Base-by-base conservation (phyloP, 495 filamentous ascomycete genomes). In the Penicillium arizonense region DNA sequence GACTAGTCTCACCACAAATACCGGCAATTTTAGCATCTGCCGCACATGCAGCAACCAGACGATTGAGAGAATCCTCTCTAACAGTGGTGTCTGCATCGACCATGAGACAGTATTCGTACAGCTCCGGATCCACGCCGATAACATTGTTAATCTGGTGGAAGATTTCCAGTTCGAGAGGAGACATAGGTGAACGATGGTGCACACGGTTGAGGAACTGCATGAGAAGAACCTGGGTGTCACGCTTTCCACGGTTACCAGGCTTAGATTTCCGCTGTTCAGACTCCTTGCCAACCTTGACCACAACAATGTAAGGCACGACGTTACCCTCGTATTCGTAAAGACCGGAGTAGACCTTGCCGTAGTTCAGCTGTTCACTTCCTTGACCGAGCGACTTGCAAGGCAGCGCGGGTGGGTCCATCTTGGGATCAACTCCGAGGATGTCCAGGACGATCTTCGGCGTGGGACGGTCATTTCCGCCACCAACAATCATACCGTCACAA, bases 61-160 rank as follows among this genome's bases (percentile, higher is more conserved):
- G 82, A 68, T 95, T 97, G 46, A 96, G 76, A 3, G 92, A 89
- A 71, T 98, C 94, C 61, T 96, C 90, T 13, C 84, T 82, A 24
- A 98, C 95, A 76, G 86, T 90, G 11, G 94, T 98, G 81, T 98
- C 94, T 52, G 94, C 94, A 67, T 98, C 94, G 52, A 98, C 88
- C 92, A 96, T 96, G 63, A 98, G 81, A 30, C 96, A 83, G 62
- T 96, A 98, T 71, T 98, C 94, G 66, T 98, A 98, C 8, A 98
- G 82, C 65, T 96, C 91, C 16, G 94, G 94, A 59, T 98, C 91
- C 24, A 98, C 94, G 55, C 94, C 94, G 57, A 98, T 98, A 61
- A 98, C 89, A 65, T 98, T 98, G 75, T 96, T 96, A 77, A 98
- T 93, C 68, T 98, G 94, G 58, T 98, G 93, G 78, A 96, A 96